These are phyloP conservation scores for Eutrema salsugineum DNA, from an alignment of 441 rosid species.

Conservation along the genomic window DNA sequence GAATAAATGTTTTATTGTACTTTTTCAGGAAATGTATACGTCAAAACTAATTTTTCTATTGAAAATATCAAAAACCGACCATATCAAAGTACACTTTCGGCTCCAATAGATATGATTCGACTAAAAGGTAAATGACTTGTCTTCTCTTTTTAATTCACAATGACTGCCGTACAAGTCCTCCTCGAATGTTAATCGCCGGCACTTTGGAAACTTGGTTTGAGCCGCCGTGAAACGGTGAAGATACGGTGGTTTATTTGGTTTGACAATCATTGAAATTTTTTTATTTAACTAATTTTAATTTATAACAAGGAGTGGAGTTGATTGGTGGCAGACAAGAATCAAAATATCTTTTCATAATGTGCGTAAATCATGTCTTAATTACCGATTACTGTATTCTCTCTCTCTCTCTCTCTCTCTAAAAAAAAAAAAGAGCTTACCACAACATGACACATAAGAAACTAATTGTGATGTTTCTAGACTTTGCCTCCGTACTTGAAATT, in stretches of 20 bases:
- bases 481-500: slow-evolving; percentile 86
- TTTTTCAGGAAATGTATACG: slow-evolving; percentile 1
- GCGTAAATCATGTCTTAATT: slow-evolving; percentile 12
- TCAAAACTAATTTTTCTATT: not conserved
- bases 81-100: slow-evolving; percentile 21
- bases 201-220: not conserved
- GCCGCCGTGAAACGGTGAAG: not conserved
- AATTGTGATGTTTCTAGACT: slow-evolving; percentile 36
- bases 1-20: not conserved
- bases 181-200: not conserved
- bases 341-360: not conserved
- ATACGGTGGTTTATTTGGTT: not conserved
- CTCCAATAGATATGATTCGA: slow-evolving; percentile 9
- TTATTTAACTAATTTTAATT: not conserved
- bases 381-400: too few relatives aligned
- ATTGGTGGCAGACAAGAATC: slow-evolving; percentile 29
- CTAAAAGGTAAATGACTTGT: not conserved
- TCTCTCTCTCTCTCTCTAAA: too few relatives aligned
- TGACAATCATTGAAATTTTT: not conserved
- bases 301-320: not conserved
- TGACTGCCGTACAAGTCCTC: not conserved
- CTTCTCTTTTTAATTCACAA: not conserved
- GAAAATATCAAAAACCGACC: slow-evolving; percentile 20
- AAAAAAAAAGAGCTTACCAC: not conserved
- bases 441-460: not conserved